Percentiles rank a stretch among this genome's conserved stretches.
Evolutionary conservation across 352 stramenopile genomes (phyloP).

Genomic region (Phytopythium delawarense): DNA sequence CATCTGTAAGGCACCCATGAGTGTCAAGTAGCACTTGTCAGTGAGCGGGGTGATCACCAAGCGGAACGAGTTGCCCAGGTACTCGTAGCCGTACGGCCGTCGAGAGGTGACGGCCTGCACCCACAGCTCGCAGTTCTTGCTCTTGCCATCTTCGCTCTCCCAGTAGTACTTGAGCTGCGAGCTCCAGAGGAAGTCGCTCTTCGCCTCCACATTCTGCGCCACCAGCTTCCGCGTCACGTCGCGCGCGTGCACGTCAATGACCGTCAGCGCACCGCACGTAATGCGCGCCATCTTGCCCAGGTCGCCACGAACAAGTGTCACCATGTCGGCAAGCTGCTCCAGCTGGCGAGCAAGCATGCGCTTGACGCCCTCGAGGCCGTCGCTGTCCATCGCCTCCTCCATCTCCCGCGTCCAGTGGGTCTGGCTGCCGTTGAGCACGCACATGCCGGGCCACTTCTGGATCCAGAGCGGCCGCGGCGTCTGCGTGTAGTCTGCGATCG

Average conservation of each 20-base stretch:
- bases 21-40: slow-evolving; percentile 95
- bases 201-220: slow-evolving; percentile 76
- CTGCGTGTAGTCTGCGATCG: slow-evolving; percentile 91
- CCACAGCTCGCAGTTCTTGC: slow-evolving; percentile 52
- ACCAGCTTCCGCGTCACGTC: slow-evolving; percentile 90
- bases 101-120: slow-evolving; percentile 91
- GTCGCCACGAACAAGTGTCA: slow-evolving; percentile 87
- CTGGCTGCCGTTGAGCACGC: slow-evolving; percentile 93
- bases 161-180: slow-evolving; percentile 96
- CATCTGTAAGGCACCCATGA: slow-evolving; percentile 95
- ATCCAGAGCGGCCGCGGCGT: slow-evolving; percentile 93
- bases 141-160: slow-evolving; percentile 26
- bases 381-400: slow-evolving; percentile 80
- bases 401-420: slow-evolving; percentile 95
- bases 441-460: slow-evolving; percentile 92
- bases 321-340: slow-evolving; percentile 92
- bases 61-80: slow-evolving; percentile 92
- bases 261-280: slow-evolving; percentile 90
- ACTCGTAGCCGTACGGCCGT: slow-evolving; percentile 93
- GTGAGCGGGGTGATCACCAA: slow-evolving; percentile 94
- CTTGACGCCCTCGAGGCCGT: slow-evolving; percentile 84
- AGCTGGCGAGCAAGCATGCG: slow-evolving; percentile 91
- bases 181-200: slow-evolving; percentile 94
- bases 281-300: slow-evolving; percentile 90
- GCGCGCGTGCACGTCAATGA: slow-evolving; percentile 94